Base-by-base conservation (phyloP, 2,329 filamentous ascomycete species). In the Neoscytalidium dimidiatum region DNA sequence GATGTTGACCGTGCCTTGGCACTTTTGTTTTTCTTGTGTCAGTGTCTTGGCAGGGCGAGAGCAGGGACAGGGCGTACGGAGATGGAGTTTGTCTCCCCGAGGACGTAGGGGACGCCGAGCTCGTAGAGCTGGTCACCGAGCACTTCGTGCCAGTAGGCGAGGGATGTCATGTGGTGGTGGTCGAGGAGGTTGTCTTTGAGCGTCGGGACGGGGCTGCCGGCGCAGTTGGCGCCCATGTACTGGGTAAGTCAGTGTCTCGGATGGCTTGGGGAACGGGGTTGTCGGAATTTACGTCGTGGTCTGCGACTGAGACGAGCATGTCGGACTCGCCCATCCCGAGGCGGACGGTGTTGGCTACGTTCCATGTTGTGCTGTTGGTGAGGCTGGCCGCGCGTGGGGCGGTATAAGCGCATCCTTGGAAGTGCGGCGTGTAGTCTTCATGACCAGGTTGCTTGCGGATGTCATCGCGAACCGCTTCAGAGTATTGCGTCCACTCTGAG, bases 21-120 rank as follows among this genome's bases (percentile, higher is more conserved):
- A 53, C 48, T 46, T 21, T 21, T 2, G 14, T 4, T 26, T 46
- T 21, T 21, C 3, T 3, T 4, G n/a, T 19, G 43, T 43, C 38
- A 43, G 38, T n/a, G 11, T 17, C 17, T 43, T 46, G 43, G 17
- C 7, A 21, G n/a, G n/a, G 5, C 14, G 43, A 46, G 4, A 33
- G 31, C 11, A 19, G n/a, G n/a, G 43, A 21, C 17, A 11, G n/a
- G n/a, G n/a, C 43, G 3, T 6, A 46, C 70, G 13, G 69, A 69
- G 29, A 70, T 68, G n/a, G 76, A 78, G 70, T 69, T 71, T 28
- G 68, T 73, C 62, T 72, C 72, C 9, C 71, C 72, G 38, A 74
- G 69, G 9, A 69, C 65, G 33, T 71, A 72, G 17, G 41, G 17
- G 1, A 46, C 58, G 2, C 57, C 60, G 14, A 51, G 3, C n/a